These are phyloP conservation scores for Neurospora sp. DNA, from an alignment of 2,329 filamentous ascomycete species.

Conservation along the genomic window DNA sequence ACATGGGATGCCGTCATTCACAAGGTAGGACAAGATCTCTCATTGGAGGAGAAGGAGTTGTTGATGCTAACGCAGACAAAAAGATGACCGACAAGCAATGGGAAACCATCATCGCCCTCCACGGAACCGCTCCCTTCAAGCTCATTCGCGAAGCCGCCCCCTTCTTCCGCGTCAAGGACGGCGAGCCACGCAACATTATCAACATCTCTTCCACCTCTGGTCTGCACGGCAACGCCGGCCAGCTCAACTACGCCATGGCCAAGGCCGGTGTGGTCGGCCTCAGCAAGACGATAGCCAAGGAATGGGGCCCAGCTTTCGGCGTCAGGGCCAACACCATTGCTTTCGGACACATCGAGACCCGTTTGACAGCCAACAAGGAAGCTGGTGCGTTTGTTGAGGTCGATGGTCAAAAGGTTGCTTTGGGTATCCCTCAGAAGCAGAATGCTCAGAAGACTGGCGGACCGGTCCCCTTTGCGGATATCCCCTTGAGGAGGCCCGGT, in stretches of 20 bases:
- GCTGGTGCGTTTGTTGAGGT: slow-evolving; percentile 70
- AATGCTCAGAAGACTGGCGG: slow-evolving; percentile 26
- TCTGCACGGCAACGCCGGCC: slow-evolving; percentile 80
- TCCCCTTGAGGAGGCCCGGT: slow-evolving; percentile 68
- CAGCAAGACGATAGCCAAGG: slow-evolving; percentile 83
- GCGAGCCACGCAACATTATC: slow-evolving; percentile 67
- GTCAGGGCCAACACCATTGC: slow-evolving; percentile 77
- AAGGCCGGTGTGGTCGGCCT: slow-evolving; percentile 78
- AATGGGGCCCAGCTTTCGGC: slow-evolving; percentile 80
- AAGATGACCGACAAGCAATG: slow-evolving; percentile 80
- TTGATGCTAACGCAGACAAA: slow-evolving; percentile 17
- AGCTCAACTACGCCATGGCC: slow-evolving; percentile 78
- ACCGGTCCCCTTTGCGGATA: slow-evolving; percentile 50
- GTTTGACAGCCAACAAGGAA: slow-evolving; percentile 78
- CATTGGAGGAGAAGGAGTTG: neutral
- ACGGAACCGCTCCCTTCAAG: slow-evolving; percentile 79
- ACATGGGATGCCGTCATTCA: slow-evolving; percentile 91
- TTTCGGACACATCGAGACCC: slow-evolving; percentile 72
- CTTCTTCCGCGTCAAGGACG: slow-evolving; percentile 81
- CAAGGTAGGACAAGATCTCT: slow-evolving; percentile 35
- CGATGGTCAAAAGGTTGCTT: slow-evolving; percentile 62
- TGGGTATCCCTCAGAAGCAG: slow-evolving; percentile 63
- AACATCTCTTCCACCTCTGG: slow-evolving; percentile 79
- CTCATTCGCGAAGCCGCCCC: slow-evolving; percentile 71
- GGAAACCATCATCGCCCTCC: slow-evolving; percentile 77